Conservation (phyloP, 495 filamentous ascomycete species). For the Jackrogersella multiformis region DNA sequence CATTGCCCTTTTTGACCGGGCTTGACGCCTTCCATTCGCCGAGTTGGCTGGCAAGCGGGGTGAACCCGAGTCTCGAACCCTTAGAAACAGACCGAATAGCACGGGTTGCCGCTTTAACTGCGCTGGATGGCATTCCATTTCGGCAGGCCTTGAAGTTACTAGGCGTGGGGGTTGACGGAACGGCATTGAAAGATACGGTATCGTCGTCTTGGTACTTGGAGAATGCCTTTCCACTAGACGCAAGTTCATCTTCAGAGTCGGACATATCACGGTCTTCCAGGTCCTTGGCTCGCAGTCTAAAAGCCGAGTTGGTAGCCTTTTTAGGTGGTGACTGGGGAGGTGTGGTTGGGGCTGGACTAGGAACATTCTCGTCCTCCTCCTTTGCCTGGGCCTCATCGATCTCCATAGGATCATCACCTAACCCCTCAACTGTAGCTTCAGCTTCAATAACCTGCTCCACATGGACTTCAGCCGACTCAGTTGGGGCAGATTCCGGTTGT, state of each 20-base stretch:
- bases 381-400: conserved; percentile 43
- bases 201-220: conserved; percentile 36
- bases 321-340: conserved; percentile 47
- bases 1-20: conserved; percentile 48
- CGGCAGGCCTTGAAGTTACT: conserved; percentile 43
- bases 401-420: conserved; percentile 49
- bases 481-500: conserved; percentile 8
- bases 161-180: conserved; percentile 49
- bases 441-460: conserved; percentile 48
- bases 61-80: conserved; percentile 60
- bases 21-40: conserved; percentile 61
- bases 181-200: conserved; percentile 34
- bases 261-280: conserved; percentile 50
- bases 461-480: conserved; percentile 2
- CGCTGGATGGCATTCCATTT: conserved; percentile 39
- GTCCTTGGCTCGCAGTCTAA: conserved; percentile 51
- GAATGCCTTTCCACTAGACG: conserved; percentile 31
- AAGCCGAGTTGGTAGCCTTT: conserved; percentile 34
- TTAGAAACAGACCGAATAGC: conserved; percentile 43
- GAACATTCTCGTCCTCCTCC: conserved; percentile 10
- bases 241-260: conserved; percentile 66
- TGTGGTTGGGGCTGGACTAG: conserved; percentile 37
- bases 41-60: conserved; percentile 68
- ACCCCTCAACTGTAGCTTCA: conserved; percentile 48
- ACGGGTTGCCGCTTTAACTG: conserved; percentile 38